A percentile compares a stretch with the other conserved stretches of the same genome.
Conservation (phyloP, 345 rosid genomes). For the Salix purpurea region DNA sequence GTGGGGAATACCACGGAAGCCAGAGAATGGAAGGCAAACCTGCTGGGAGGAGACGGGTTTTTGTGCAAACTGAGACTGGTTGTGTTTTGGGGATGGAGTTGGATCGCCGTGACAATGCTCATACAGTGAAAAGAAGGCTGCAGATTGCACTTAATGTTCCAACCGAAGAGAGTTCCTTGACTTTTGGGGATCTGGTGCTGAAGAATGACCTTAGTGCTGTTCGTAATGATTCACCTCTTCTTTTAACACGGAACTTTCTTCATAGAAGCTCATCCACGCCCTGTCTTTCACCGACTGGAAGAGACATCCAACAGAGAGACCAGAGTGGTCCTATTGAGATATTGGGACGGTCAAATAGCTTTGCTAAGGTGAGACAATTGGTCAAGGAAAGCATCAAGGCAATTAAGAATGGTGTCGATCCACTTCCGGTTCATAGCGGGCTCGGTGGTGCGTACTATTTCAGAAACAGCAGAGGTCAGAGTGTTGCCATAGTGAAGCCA, state of each 20-base stretch:
- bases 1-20: slow-evolving; percentile 54
- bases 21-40: slow-evolving; percentile 59
- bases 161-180: slow-evolving; percentile 69
- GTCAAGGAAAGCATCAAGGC: slow-evolving; percentile 76
- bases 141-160: slow-evolving; percentile 87
- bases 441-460: slow-evolving; percentile 97
- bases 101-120: slow-evolving; percentile 88
- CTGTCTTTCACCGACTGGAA: slow-evolving; percentile 90
- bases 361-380: slow-evolving; percentile 41
- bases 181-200: slow-evolving; percentile 82
- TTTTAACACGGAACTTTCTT: slow-evolving; percentile 65
- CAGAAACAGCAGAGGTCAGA: slow-evolving; percentile 63
- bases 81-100: slow-evolving; percentile 98
- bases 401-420: slow-evolving; percentile 81
- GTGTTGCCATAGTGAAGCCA: slow-evolving; percentile 91
- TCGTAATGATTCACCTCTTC: slow-evolving; percentile 82
- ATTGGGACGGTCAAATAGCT: slow-evolving; percentile 58
- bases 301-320: slow-evolving; percentile 72
- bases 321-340: slow-evolving; percentile 86
- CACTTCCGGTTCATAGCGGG: slow-evolving; percentile 69
- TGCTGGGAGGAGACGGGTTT: slow-evolving; percentile 75
- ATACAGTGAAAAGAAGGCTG: slow-evolving; percentile 88
- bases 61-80: slow-evolving; percentile 94
- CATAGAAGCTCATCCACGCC: slow-evolving; percentile 98
- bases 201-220: slow-evolving; percentile 87